Base-by-base conservation (phyloP, 768 basidiomycete species). In the Tubosaeta brunneosetosa region DNA sequence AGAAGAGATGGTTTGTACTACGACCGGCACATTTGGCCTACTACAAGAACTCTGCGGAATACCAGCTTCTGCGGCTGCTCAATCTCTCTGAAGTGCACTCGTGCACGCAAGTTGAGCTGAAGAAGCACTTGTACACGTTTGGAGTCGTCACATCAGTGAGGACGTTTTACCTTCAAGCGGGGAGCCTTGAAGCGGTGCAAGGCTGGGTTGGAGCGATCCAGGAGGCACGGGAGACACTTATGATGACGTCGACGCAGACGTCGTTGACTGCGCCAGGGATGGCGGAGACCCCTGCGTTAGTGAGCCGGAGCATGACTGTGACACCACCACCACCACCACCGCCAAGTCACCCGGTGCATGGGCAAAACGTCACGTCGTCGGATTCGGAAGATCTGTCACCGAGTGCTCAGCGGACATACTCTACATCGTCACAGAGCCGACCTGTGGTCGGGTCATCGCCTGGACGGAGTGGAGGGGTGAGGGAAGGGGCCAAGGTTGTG, bases 1-100 rank as follows among this genome's bases (percentile, higher is more conserved):
- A 98, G 79, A 94, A 94, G 72, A 82, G 94, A 19, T 98, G 95
- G 95, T 98, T 98, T 61, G 97, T 99, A 2, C 74, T 99, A 53
- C 83, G 95, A 16, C 83, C 91, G 1, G 88, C 88, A 3, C 92
- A 97, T 69, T 74, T 99, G 46, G 93, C 93, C 4, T 97, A 95
- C 71, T 98, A 98, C 82, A 97, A 98, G 76, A 92, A 82, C 44
- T 85, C 88, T 31, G 88, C 90, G 51, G 95, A 99, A 71, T 98
- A 98, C 73, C 80, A 94, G 69, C 81, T 97, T 3, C 84, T 93
- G 26, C 85, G 88, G 17, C 81, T 97, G 13, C 82, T 97, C 52
- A 90, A 94, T 59, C 79, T 98, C 17, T 75, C 81, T 22, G 89
- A 94, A 42, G 83, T 98, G 26, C 94, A 97, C 66, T 87, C 92